phyloP scores from a whole-genome alignment of 208 protist species.

The Trypanosoma vivax region DNA sequence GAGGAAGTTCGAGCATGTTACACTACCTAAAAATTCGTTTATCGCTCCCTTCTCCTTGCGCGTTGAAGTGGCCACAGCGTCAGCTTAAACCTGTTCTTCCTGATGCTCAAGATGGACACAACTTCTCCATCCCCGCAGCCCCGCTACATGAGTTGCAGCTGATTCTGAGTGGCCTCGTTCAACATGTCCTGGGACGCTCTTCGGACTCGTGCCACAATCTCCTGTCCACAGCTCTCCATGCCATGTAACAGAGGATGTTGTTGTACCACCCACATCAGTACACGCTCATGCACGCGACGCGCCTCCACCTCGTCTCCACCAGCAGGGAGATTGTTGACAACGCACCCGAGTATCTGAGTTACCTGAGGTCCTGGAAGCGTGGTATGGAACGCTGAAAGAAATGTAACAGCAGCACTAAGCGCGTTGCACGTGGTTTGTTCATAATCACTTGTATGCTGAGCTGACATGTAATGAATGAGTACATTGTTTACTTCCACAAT shows the following conservation, averaged over 20 bases:
- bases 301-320: constrained; percentile 72
- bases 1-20: too few relatives aligned
- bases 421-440: constrained; percentile 65
- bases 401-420: constrained; percentile 46
- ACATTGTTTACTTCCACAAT: constrained; percentile 32
- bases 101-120: background rate
- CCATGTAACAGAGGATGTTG: constrained; percentile 37
- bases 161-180: constrained; percentile 42
- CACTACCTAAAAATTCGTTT: too few relatives aligned
- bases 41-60: too few relatives aligned
- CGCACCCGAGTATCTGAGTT: constrained; percentile 26
- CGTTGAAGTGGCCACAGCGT: background rate
- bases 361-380: constrained; percentile 15
- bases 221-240: constrained; percentile 13
- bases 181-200: constrained; percentile 28
- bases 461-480: constrained; percentile 35
- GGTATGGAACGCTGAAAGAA: constrained; percentile 51
- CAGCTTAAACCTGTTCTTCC: background rate
- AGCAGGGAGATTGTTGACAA: constrained; percentile 52
- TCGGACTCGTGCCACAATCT: constrained; percentile 39
- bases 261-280: constrained; percentile 56
- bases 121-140: background rate
- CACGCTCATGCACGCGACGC: constrained; percentile 54
- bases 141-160: constrained; percentile 47
- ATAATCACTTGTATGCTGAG: constrained; percentile 21